A percentile compares a stretch with the other conserved stretches of the same genome.
phyloP scores from a whole-genome alignment of 176 grass and related monocot species.

The Carex kokanica region DNA sequence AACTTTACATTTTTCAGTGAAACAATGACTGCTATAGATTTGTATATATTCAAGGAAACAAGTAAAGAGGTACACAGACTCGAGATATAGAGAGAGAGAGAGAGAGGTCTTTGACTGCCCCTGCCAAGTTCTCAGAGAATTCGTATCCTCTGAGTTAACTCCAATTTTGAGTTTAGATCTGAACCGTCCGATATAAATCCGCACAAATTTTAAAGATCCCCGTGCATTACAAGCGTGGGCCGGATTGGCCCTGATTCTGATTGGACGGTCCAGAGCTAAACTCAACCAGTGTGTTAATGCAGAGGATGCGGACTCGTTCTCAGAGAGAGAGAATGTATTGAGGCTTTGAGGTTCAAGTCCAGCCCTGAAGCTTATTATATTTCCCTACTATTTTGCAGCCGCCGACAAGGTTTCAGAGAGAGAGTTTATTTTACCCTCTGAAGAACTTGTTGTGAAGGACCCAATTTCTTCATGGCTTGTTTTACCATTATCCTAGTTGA shows the following conservation, averaged over 20 bases:
- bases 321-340: neutral
- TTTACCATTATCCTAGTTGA: constrained; percentile 95
- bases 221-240: too few species aligned
- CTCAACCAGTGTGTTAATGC: too few species aligned
- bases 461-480: constrained; percentile 88
- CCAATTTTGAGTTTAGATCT: too few species aligned
- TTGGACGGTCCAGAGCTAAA: too few species aligned
- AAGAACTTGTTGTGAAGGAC: constrained; percentile 66
- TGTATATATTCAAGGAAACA: neutral
- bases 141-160: too few species aligned
- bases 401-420: neutral
- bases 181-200: too few species aligned
- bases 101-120: too few species aligned
- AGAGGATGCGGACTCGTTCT: neutral
- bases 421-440: constrained; percentile 51
- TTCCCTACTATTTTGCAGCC: too few species aligned
- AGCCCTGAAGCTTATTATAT: too few species aligned
- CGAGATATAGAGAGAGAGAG: neutral
- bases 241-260: too few species aligned
- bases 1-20: neutral
- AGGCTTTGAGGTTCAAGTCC: too few species aligned
- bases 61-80: neutral
- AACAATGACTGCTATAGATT: neutral
- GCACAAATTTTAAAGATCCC: too few species aligned
- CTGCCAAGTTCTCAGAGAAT: neutral